phyloP scores from a whole-genome alignment of 2,329 filamentous ascomycete genomes.

The Penicillium fuscoglaucum region DNA sequence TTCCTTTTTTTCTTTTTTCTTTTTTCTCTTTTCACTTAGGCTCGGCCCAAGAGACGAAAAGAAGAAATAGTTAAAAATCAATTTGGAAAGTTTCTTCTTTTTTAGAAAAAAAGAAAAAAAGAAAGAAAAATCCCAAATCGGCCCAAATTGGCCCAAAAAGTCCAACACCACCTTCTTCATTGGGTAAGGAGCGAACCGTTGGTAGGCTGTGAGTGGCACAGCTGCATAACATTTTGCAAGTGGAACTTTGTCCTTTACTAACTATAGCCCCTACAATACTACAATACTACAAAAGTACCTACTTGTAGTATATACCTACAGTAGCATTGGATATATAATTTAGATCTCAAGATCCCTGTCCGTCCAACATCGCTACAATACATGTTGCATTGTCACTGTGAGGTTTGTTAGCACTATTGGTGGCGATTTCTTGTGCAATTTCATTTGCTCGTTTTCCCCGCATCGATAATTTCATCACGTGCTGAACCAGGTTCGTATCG shows the following conservation, averaged over 20 bases:
- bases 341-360: conserved; percentile 23
- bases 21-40: no score
- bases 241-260: background rate
- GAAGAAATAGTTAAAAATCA: background rate
- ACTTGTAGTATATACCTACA: background rate
- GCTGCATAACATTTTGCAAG: conserved; percentile 21
- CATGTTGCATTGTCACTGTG: conserved; percentile 37
- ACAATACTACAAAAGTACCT: no score
- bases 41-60: background rate
- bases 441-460: conserved; percentile 31
- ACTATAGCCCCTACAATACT: background rate
- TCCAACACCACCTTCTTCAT: conserved; percentile 27
- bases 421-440: conserved; percentile 32
- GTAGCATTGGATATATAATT: background rate
- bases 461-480: conserved; percentile 34
- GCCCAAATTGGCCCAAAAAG: background rate
- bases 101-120: background rate
- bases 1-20: background rate
- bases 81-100: background rate
- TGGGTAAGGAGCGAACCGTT: conserved; percentile 15
- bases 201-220: conserved; percentile 10
- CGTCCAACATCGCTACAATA: conserved; percentile 35
- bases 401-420: conserved; percentile 16
- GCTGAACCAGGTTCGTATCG: conserved; percentile 30
- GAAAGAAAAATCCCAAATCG: background rate